A percentile compares a stretch with the other conserved stretches of the same genome.
Evolutionary conservation across 2,329 filamentous ascomycete genomes (phyloP).

Genomic region (Sporothrix variecibatus): DNA sequence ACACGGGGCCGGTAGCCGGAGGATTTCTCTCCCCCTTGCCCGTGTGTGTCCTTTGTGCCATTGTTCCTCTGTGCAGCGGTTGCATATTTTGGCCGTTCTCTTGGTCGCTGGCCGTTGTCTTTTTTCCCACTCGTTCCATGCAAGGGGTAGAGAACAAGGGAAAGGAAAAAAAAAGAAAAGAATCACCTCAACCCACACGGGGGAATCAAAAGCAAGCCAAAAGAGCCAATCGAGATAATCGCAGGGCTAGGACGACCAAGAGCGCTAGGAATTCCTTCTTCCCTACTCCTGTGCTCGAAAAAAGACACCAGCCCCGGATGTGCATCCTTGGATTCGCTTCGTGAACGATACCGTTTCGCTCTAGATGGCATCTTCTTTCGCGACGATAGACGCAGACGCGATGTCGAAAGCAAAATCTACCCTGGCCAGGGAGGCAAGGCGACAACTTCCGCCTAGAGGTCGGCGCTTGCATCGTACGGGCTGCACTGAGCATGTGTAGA

Average conservation of each 20-base stretch:
- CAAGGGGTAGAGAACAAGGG: neutral
- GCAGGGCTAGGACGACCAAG: neutral
- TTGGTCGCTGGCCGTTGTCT: neutral
- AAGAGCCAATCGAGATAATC: neutral
- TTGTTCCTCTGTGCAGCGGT: neutral
- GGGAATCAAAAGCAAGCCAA: neutral
- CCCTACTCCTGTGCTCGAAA: neutral
- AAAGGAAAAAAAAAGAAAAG: neutral
- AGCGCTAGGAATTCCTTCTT: neutral
- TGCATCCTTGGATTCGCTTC: neutral
- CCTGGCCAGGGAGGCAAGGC: neutral
- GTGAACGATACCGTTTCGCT: neutral
- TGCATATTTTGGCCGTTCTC: neutral
- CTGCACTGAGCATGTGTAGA: neutral
- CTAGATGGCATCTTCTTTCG: neutral
- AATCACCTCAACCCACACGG: neutral
- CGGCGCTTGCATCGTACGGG: neutral
- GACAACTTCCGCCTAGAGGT: neutral
- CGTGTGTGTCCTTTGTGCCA: neutral
- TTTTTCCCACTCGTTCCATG: neutral
- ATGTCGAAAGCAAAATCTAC: neutral
- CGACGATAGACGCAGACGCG: neutral
- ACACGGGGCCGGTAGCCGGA: too few relatives aligned
- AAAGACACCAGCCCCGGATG: neutral
- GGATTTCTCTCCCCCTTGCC: too few relatives aligned